Base-by-base conservation (phyloP, 2,329 filamentous ascomycete genomes). In the Cordyceps militaris region DNA sequence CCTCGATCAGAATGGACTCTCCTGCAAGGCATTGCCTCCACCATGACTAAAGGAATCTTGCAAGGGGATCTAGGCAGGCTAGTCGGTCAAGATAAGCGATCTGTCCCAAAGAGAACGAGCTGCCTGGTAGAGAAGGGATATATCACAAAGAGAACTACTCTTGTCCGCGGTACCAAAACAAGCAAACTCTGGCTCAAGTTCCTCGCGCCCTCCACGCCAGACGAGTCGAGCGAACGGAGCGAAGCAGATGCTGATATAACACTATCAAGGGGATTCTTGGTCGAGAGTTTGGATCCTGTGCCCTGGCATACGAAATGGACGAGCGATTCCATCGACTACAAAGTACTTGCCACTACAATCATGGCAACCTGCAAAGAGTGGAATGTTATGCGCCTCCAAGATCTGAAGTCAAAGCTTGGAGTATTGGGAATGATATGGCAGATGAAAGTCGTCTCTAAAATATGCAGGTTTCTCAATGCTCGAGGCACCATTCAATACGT, bases 51-150 rank as follows among this genome's bases (percentile, higher is more conserved):
- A 6, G 83, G 83, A 4, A 84, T 86, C 44, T 69, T 85, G 14
- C 83, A 86, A 67, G 80, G 80, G 42, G 82, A 85, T 59, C 73
- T 86, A 24, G 79, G 80, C 16, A 76, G 77, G 21, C 70, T 83
- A 1, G 81, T 81, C 13, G 76, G 78, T 23, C 83, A 86, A 66
- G 83, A 86, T 67, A 86, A 86, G 65, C 78, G 83, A 52, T 85
- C 83, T 1, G 76, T 86, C 1, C 83, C 83, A 3, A 83, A 80
- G 58, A 74, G 83, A 34, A 86, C 83, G 0, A 81, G 85, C 61
- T 75, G 77, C 3, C 73, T 86, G 1, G 76, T 80, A 4, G 75
- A 76, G 61, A 85, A 85, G 64, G 82, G 83, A 16, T 86, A 86
- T 61, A 80, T 84, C 49, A 78, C 78, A 52, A 86, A 86, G 67